These are phyloP conservation scores for Delphinella strobiligena DNA, from an alignment of 2,329 filamentous ascomycete genomes.

Conservation along the genomic window DNA sequence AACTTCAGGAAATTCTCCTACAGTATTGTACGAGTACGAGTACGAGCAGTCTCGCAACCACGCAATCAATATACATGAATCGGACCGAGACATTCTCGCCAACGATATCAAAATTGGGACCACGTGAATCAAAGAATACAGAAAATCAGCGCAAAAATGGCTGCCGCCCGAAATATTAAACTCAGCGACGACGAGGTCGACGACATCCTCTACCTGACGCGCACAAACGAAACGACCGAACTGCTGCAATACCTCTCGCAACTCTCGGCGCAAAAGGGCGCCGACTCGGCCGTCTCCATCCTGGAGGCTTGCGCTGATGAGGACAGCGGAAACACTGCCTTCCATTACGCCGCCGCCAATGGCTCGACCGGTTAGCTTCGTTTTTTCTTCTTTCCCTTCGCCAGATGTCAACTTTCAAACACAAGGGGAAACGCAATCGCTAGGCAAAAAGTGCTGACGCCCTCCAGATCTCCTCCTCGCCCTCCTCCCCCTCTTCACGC, in stretches of 20 bases:
- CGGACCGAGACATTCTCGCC: too few relatives aligned
- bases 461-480: conserved; percentile 10
- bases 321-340: conserved; percentile 60
- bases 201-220: conserved; percentile 79
- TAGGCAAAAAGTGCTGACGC: too few relatives aligned
- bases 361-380: conserved; percentile 58
- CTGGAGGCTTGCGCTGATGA: conserved; percentile 60
- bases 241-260: conserved; percentile 48
- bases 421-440: not conserved
- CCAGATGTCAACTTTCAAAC: not conserved
- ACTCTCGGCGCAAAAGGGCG: conserved; percentile 50
- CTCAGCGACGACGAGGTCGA: conserved; percentile 58
- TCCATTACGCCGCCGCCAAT: conserved; percentile 92
- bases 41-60: too few relatives aligned
- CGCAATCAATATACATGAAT: too few relatives aligned
- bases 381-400: not conserved
- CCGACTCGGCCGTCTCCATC: conserved; percentile 46
- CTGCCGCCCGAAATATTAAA: too few relatives aligned
- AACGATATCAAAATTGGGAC: too few relatives aligned
- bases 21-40: too few relatives aligned
- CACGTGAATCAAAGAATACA: too few relatives aligned
- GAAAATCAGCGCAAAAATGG: too few relatives aligned
- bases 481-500: conserved; percentile 5
- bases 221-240: conserved; percentile 62
- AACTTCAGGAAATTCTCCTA: not conserved